Evolutionary conservation across 208 protist species (phyloP).

Genomic region (Endotrypanum monterogeii): DNA sequence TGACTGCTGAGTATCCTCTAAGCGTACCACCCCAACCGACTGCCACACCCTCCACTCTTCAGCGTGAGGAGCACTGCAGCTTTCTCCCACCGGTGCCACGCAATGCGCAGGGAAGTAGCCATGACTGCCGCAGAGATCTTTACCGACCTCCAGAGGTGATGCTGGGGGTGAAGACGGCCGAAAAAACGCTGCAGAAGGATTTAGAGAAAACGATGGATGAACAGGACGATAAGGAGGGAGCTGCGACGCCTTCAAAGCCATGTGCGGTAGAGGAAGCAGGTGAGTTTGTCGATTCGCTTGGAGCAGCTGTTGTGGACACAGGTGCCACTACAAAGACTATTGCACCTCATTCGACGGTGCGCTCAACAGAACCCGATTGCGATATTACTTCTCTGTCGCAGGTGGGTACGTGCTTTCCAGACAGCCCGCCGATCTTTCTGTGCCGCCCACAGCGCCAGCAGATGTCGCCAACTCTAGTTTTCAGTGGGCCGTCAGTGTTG

Average conservation of each 20-base stretch:
- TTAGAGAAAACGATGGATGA: background rate
- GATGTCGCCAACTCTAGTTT: too few relatives aligned
- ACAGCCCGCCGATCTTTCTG: slow-evolving; percentile 10
- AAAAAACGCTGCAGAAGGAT: background rate
- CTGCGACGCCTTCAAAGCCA: background rate
- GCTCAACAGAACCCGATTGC: background rate
- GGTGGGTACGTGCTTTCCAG: background rate
- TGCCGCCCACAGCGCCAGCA: background rate
- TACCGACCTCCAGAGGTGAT: too few relatives aligned
- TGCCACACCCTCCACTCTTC: slow-evolving; percentile 4
- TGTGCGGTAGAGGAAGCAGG: background rate
- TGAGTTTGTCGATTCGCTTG: background rate
- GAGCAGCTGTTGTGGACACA: background rate
- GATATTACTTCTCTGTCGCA: background rate
- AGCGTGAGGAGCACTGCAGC: slow-evolving; percentile 2
- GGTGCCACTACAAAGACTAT: background rate
- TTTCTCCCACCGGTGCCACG: background rate
- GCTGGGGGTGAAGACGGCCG: background rate
- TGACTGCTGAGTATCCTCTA: slow-evolving; percentile 1
- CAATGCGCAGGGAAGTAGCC: background rate
- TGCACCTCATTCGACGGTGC: background rate
- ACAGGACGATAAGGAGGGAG: background rate
- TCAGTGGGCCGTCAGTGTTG: background rate
- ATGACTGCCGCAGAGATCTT: background rate
- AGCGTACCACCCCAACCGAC: too few relatives aligned